Conservation (phyloP, 2,329 filamentous ascomycete genomes). For the Epichloe brachyelytri region DNA sequence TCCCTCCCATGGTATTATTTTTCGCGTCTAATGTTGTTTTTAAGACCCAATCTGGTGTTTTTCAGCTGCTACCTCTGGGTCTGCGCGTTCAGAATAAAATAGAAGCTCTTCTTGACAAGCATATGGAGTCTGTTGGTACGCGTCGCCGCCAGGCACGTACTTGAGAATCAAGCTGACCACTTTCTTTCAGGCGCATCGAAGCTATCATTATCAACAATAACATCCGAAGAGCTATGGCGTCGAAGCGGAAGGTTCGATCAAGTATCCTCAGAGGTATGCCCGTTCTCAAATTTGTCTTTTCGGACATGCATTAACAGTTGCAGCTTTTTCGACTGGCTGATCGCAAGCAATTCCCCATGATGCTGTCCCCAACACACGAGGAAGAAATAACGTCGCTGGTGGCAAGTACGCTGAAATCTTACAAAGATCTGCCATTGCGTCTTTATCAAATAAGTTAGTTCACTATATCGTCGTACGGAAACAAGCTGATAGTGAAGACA, state of each 20-base stretch:
- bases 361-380: slow-evolving; percentile 88
- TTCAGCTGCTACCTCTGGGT: slow-evolving; percentile 82
- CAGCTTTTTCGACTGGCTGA: slow-evolving; percentile 73
- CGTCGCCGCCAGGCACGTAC: not conserved
- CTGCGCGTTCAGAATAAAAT: slow-evolving; percentile 80
- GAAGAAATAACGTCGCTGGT: slow-evolving; percentile 88
- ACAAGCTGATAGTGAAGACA: slow-evolving; percentile 17
- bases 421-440: slow-evolving; percentile 73
- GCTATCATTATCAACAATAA: slow-evolving; percentile 71
- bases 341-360: slow-evolving; percentile 58
- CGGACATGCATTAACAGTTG: slow-evolving; percentile 12
- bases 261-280: slow-evolving; percentile 54
- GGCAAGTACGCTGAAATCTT: slow-evolving; percentile 58
- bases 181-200: slow-evolving; percentile 54
- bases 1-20: slow-evolving; percentile 1
- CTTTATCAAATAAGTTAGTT: slow-evolving; percentile 76
- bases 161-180: not conserved
- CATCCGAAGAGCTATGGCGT: slow-evolving; percentile 72
- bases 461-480: too few species aligned
- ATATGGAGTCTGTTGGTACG: slow-evolving; percentile 66
- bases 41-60: slow-evolving; percentile 76
- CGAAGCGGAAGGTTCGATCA: slow-evolving; percentile 68
- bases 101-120: slow-evolving; percentile 70
- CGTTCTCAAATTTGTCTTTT: not conserved
- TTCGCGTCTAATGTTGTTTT: not conserved